phyloP scores from a whole-genome alignment of 192 early-diverging fungal genomes.

The Backusella liffmaniae region DNA sequence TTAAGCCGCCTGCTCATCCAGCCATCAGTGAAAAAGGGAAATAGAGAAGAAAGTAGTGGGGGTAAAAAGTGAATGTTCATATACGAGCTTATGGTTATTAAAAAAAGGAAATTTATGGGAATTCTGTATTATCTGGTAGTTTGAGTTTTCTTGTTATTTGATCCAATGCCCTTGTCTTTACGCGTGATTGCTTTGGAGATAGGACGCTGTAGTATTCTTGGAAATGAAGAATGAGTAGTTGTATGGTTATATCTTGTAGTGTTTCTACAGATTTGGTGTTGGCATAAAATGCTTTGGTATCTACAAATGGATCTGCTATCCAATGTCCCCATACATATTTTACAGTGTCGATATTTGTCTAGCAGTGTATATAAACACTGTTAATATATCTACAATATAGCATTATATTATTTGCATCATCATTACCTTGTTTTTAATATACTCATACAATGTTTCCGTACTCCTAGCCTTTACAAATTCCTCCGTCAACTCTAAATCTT shows the following conservation, averaged over 20 bases:
- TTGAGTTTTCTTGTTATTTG: not conserved
- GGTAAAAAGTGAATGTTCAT: not conserved
- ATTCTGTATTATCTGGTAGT: constrained; percentile 1
- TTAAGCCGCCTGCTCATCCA: constrained; percentile 16
- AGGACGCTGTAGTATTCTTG: not conserved
- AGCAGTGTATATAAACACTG: not conserved
- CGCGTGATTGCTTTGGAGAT: not conserved
- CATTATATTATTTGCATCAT: not conserved
- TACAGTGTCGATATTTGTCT: not conserved
- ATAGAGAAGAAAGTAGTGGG: not conserved
- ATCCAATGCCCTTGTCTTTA: not conserved
- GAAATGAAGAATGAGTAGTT: not conserved
- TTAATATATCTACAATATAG: not conserved
- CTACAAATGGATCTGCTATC: constrained; percentile 20
- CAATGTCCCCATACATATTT: constrained; percentile 14
- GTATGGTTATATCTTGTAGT: constrained; percentile 8
- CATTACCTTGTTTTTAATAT: constrained; percentile 13
- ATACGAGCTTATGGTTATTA: not conserved
- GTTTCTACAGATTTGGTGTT: constrained; percentile 5
- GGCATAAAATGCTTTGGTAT: constrained; percentile 11
- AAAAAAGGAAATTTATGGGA: not conserved
- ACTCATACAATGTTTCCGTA: not conserved
- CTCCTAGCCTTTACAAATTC: not conserved
- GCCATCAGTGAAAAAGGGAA: not conserved
- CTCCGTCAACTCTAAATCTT: constrained; percentile 1